phyloP scores from a whole-genome alignment of 192 early-diverging fungal species.

The Podila verticillata region DNA sequence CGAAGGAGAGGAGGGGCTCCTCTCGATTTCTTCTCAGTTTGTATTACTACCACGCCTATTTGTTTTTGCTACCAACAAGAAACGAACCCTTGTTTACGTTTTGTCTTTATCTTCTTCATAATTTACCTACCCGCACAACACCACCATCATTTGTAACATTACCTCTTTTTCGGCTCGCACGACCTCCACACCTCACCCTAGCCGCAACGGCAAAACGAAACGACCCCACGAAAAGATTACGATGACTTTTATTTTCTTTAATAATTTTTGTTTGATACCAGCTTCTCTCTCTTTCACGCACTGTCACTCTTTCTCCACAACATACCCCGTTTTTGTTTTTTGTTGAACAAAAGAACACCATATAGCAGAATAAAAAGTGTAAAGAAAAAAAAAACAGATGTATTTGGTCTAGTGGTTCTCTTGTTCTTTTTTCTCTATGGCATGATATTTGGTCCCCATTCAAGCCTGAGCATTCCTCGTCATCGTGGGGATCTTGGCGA shows the following conservation, averaged over 20 bases:
- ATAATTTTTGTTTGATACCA: too few relatives aligned
- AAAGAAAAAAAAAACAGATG: background rate
- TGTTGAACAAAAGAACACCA: background rate
- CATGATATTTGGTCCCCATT: background rate
- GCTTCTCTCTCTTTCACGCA: too few relatives aligned
- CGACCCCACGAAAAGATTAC: too few relatives aligned
- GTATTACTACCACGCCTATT: too few relatives aligned
- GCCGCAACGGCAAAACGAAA: too few relatives aligned
- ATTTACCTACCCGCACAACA: background rate
- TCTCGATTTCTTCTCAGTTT: background rate
- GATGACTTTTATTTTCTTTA: too few relatives aligned
- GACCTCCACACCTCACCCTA: too few relatives aligned
- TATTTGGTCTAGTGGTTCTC: background rate
- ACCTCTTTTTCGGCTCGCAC: too few relatives aligned
- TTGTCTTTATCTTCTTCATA: background rate
- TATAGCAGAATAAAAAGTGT: background rate
- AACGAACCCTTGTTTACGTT: too few relatives aligned
- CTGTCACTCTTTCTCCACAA: background rate
- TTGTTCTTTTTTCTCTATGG: background rate
- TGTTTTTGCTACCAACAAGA: too few relatives aligned
- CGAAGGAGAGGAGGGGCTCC: background rate
- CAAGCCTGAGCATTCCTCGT: constrained; percentile 75
- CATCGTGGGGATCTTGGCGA: constrained; percentile 86
- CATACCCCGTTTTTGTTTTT: background rate
- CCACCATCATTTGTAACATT: too few relatives aligned